Percentiles rank a stretch among this genome's conserved stretches.
phyloP scores from a whole-genome alignment of 2,329 filamentous ascomycete genomes.

The Microdochium nivale region DNA sequence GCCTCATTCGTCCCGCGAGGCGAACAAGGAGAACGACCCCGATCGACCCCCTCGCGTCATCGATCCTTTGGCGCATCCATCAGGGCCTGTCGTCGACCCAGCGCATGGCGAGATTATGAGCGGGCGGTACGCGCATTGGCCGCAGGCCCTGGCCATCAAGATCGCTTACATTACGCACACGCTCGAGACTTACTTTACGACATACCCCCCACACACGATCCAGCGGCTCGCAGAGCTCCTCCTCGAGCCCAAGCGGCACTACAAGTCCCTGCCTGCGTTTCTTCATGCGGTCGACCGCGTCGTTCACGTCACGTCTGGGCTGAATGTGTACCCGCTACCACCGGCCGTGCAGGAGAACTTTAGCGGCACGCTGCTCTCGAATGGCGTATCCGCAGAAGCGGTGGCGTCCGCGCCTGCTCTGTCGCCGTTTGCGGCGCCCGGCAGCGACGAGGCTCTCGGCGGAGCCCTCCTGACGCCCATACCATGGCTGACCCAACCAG shows the following conservation, averaged over 20 bases:
- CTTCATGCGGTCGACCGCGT: conserved; percentile 87
- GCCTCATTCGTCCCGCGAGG: conserved; percentile 41
- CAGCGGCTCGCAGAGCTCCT: conserved; percentile 87
- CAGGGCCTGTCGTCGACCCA: conserved; percentile 18
- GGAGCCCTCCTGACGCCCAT: conserved; percentile 91
- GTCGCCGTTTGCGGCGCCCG: conserved; percentile 39
- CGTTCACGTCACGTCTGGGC: conserved; percentile 77
- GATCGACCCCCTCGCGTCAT: conserved; percentile 8
- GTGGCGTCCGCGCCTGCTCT: conserved; percentile 8
- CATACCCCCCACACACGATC: conserved; percentile 80
- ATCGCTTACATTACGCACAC: conserved; percentile 51
- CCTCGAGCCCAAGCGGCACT: conserved; percentile 66
- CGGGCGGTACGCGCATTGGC: conserved; percentile 38
- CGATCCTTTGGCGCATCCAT: conserved; percentile 20
- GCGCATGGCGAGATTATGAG: conserved; percentile 16
- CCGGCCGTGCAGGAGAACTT: conserved; percentile 52
- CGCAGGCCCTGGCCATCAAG: conserved; percentile 54
- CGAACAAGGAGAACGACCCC: conserved; percentile 58
- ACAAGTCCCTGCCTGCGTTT: conserved; percentile 74
- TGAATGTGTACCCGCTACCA: conserved; percentile 75
- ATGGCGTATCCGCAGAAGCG: conserved; percentile 45
- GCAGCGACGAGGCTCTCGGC: conserved; percentile 81
- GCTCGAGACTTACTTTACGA: conserved; percentile 58
- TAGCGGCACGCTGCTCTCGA: conserved; percentile 43
- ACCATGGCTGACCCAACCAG: conserved; percentile 58